phyloP scores from a whole-genome alignment of 768 basidiomycete species.

The Hygrophorus pudorinus region DNA sequence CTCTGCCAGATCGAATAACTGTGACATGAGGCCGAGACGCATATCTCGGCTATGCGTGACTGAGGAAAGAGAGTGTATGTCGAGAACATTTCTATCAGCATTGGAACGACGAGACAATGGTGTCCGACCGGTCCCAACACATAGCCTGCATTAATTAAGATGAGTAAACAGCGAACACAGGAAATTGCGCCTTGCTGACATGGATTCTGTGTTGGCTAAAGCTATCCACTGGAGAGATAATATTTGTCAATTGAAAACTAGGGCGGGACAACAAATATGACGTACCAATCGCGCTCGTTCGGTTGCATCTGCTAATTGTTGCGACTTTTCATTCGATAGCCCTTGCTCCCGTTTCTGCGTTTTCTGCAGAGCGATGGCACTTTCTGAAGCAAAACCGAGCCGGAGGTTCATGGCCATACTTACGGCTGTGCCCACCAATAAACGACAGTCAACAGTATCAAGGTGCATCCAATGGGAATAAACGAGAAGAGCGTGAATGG shows the following conservation, averaged over 20 bases:
- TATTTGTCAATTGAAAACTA: background rate
- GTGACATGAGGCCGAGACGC: constrained; percentile 26
- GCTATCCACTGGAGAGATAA: constrained; percentile 25
- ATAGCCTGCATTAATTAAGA: constrained; percentile 22
- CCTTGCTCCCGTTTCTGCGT: constrained; percentile 15
- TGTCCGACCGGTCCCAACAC: constrained; percentile 31
- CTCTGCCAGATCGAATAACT: constrained; percentile 23
- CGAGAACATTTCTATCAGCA: constrained; percentile 21
- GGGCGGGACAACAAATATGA: background rate
- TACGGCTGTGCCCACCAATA: constrained; percentile 31
- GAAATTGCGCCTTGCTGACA: constrained; percentile 16
- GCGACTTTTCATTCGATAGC: constrained; percentile 12
- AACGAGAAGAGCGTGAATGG: constrained; percentile 31
- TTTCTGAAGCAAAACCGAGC: constrained; percentile 25
- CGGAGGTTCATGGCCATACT: constrained; percentile 38
- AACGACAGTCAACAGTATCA: constrained; percentile 26
- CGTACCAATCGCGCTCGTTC: constrained; percentile 29
- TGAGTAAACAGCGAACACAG: background rate
- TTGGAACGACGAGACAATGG: constrained; percentile 25
- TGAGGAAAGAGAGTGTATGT: constrained; percentile 14
- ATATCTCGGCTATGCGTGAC: constrained; percentile 20
- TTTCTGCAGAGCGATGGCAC: constrained; percentile 19
- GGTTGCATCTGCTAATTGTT: constrained; percentile 23
- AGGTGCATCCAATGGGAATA: constrained; percentile 25
- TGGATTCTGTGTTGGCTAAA: constrained; percentile 27